Percentiles rank a stretch among this genome's conserved stretches.
Conservation (phyloP, 257 asterid species). For the Solanum lycopersicoides region DNA sequence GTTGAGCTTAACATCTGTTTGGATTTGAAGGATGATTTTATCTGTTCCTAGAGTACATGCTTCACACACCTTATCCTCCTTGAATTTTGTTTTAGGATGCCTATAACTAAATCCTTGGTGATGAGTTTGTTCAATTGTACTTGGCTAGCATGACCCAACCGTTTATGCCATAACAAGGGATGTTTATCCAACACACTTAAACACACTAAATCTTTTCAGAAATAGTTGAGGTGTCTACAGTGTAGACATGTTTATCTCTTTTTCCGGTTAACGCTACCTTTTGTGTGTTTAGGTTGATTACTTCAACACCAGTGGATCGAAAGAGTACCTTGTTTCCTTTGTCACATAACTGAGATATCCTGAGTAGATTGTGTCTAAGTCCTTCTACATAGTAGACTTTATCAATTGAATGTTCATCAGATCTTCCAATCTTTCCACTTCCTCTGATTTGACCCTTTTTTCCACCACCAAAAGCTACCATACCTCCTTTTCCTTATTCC, state of each 20-base stretch:
- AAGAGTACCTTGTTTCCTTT: background rate
- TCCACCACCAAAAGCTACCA: background rate
- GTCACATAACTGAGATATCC: background rate
- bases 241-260: background rate
- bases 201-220: too few species aligned
- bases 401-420: background rate
- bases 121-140: background rate
- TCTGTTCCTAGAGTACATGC: background rate
- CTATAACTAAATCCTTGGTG: background rate
- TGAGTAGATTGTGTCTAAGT: background rate
- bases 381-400: background rate
- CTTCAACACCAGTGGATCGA: background rate
- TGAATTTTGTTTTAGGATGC: background rate
- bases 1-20: background rate
- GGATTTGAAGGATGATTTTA: background rate
- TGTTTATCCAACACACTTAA: background rate
- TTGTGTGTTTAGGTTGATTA: background rate
- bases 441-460: background rate
- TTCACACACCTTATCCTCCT: background rate
- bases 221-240: background rate
- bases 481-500: background rate
- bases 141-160: background rate
- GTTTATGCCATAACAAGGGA: background rate
- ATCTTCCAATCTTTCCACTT: too few species aligned
- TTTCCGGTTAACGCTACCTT: background rate